A percentile compares a stretch with the other conserved stretches of the same genome.
Conservation (phyloP, 2,329 filamentous ascomycete genomes). For the Aspergillus costaricaensis region DNA sequence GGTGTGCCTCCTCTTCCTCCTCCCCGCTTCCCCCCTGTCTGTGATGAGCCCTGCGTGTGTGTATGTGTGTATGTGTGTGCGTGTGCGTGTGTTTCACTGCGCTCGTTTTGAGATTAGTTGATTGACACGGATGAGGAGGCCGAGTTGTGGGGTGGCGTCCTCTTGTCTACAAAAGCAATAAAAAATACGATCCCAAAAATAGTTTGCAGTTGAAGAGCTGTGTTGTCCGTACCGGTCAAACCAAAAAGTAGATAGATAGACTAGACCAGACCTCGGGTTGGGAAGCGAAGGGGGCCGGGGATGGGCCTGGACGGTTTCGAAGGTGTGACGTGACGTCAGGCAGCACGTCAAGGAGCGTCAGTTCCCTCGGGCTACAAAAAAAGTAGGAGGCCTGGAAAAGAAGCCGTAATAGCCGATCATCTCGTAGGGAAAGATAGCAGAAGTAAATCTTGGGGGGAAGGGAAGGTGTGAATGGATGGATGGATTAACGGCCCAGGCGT, state of each 20-base stretch:
- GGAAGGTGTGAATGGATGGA: no score
- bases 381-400: not conserved
- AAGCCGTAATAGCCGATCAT: not conserved
- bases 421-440: not conserved
- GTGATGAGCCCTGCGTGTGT: not conserved
- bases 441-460: not conserved
- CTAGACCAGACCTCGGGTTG: no score
- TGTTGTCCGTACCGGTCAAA: not conserved
- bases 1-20: not conserved
- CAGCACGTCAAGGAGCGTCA: not conserved
- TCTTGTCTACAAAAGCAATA: conserved; percentile 4
- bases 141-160: not conserved
- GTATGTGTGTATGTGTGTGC: not conserved
- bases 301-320: not conserved
- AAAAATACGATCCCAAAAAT: conserved; percentile 2
- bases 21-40: no score
- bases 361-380: not conserved
- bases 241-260: no score
- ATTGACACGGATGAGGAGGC: not conserved
- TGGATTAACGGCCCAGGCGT: not conserved
- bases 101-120: conserved; percentile 1
- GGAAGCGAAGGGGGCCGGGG: not conserved
- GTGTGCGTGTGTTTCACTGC: conserved; percentile 1
- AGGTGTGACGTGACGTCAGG: conserved; percentile 1
- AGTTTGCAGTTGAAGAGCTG: not conserved